A percentile compares a stretch with the other conserved stretches of the same genome.
These are phyloP conservation scores for Saccharomyces kudriavzevii DNA, from an alignment of 805 yeast genomes.

Conservation along the genomic window DNA sequence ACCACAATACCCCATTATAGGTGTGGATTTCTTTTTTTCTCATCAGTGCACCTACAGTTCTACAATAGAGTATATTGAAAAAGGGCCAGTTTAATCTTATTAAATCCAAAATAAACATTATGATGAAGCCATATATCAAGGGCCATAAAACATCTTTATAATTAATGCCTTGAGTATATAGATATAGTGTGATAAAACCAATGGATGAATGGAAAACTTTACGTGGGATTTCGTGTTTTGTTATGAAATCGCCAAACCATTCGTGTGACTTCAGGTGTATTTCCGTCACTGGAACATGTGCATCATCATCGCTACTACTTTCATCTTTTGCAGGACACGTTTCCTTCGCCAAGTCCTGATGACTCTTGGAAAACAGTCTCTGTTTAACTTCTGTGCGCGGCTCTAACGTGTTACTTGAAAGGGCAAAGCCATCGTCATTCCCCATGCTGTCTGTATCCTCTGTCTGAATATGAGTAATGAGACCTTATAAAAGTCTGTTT, in stretches of 20 bases:
- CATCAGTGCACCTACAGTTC: conserved; percentile 70
- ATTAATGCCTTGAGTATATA: conserved; percentile 57
- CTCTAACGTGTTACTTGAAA: neutral
- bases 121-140: conserved; percentile 45
- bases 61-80: conserved; percentile 63
- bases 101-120: conserved; percentile 56
- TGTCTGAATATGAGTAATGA: neutral
- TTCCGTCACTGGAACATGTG: conserved; percentile 27
- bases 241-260: conserved; percentile 45
- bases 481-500: neutral
- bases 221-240: conserved; percentile 83
- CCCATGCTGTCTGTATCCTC: neutral
- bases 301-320: conserved; percentile 11
- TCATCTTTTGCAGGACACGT: neutral
- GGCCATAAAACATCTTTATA: conserved; percentile 52
- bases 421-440: neutral
- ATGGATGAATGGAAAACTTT: conserved; percentile 83
- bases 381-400: neutral
- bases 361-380: neutral
- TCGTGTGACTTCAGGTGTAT: conserved; percentile 35
- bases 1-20: conserved; percentile 85
- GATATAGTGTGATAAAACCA: conserved; percentile 69
- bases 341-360: neutral
- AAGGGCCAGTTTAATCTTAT: conserved; percentile 52
- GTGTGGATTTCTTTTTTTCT: conserved; percentile 68